phyloP scores from a whole-genome alignment of 352 stramenopile species.

The Pythium pyrilobum region DNA sequence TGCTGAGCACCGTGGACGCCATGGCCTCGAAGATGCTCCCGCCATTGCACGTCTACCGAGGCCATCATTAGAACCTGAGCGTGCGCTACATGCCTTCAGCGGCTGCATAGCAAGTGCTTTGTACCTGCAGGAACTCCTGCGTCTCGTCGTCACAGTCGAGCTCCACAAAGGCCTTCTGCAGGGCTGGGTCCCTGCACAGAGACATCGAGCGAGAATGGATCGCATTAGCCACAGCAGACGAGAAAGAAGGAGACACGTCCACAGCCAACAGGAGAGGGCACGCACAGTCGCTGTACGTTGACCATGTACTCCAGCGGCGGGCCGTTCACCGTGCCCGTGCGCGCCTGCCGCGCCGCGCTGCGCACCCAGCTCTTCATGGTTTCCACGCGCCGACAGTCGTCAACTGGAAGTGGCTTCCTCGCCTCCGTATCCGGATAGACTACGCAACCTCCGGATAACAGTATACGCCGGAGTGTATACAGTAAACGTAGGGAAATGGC shows the following conservation, averaged over 20 bases:
- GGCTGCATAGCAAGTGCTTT: not conserved
- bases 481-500: constrained; percentile 13
- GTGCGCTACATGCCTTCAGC: not conserved
- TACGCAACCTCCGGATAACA: too few species aligned
- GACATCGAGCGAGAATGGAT: too few species aligned
- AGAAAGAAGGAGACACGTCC: not conserved
- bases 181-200: constrained; percentile 36
- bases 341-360: constrained; percentile 42
- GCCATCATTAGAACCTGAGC: not conserved
- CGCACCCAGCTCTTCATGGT: constrained; percentile 80
- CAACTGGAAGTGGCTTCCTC: too few species aligned
- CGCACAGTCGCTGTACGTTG: constrained; percentile 44
- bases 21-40: constrained; percentile 61
- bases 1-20: constrained; percentile 55
- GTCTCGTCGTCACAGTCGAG: constrained; percentile 76
- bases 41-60: constrained; percentile 61
- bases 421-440: constrained; percentile 5
- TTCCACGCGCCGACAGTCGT: not conserved
- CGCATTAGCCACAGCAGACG: not conserved
- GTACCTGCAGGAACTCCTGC: constrained; percentile 61
- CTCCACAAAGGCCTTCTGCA: constrained; percentile 61
- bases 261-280: not conserved
- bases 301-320: constrained; percentile 63
- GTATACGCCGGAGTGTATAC: not conserved
- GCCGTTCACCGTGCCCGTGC: constrained; percentile 37